A percentile compares a stretch with the other conserved stretches of the same genome.
Evolutionary conservation across 768 basidiomycete species (phyloP).

Genomic region (Lactarius quietus): DNA sequence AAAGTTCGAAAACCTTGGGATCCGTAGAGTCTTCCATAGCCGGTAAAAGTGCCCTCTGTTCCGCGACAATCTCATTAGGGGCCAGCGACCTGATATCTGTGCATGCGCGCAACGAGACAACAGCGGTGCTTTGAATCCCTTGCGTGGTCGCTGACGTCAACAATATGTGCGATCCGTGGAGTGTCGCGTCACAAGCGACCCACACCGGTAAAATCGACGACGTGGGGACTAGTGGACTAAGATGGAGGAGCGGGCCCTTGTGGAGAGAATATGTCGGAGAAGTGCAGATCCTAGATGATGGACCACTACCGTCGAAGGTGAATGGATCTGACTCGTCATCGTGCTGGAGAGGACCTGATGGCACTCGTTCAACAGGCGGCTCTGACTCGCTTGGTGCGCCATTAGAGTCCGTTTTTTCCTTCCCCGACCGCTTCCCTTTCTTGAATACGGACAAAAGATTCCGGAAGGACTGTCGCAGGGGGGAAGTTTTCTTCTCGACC

Average conservation of each 20-base stretch:
- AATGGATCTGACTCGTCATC: conserved; percentile 6
- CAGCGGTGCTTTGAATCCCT: conserved; percentile 41
- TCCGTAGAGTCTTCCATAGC: conserved; percentile 37
- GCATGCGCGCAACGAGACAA: conserved; percentile 50
- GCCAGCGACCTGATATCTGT: conserved; percentile 61
- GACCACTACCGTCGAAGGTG: not conserved
- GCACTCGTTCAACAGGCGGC: not conserved
- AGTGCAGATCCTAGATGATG: conserved; percentile 23
- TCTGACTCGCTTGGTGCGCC: conserved; percentile 14
- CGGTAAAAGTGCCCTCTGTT: conserved; percentile 46
- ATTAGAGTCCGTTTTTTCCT: conserved; percentile 27
- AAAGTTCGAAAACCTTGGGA: conserved; percentile 59
- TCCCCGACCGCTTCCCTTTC: conserved; percentile 37
- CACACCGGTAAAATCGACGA: conserved; percentile 41
- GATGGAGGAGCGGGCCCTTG: conserved; percentile 47
- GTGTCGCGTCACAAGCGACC: conserved; percentile 43
- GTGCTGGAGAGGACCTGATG: not conserved
- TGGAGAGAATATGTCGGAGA: conserved; percentile 25
- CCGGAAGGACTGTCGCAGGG: conserved; percentile 59
- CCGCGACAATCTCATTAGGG: conserved; percentile 38
- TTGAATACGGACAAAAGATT: conserved; percentile 62
- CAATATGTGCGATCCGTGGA: conserved; percentile 42
- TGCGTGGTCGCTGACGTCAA: conserved; percentile 45
- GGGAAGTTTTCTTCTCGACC: conserved; percentile 48
- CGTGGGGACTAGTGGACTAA: conserved; percentile 35